Conservation (phyloP, 306 rosid genomes). For the Vicia villosa region DNA sequence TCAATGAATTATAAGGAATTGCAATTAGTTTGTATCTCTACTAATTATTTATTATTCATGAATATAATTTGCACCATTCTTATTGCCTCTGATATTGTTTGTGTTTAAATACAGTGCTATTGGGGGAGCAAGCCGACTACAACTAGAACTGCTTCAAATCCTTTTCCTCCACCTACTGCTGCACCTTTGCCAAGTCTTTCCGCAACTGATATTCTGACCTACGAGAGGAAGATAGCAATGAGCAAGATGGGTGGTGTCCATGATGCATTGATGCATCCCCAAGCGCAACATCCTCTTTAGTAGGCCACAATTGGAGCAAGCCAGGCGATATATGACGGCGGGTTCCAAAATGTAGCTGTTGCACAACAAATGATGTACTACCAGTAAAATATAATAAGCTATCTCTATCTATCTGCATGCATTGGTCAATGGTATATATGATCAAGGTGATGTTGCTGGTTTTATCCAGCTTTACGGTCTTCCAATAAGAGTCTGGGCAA, state of each 20-base stretch:
- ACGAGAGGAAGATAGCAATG: conserved; percentile 84
- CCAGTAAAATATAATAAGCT: no score
- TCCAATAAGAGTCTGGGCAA: conserved; percentile 79
- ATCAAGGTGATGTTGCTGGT: conserved; percentile 95
- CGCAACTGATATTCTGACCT: conserved; percentile 65
- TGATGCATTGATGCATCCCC: conserved; percentile 85
- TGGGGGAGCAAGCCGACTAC: conserved; percentile 99
- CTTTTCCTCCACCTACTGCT: conserved; percentile 91
- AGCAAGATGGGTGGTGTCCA: conserved; percentile 93
- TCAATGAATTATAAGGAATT: no score
- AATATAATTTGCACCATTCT: no score
- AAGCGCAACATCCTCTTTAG: conserved; percentile 76
- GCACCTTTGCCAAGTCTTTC: conserved; percentile 67
- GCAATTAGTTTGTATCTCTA: no score
- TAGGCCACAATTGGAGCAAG: conserved; percentile 80
- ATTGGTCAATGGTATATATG: conserved; percentile 72
- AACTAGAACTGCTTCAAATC: conserved; percentile 87
- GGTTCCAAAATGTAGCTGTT: no score
- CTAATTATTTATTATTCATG: no score
- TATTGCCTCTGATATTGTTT: no score
- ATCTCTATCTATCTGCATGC: no score
- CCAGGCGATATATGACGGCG: no score
- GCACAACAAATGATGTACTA: no score
- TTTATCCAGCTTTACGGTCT: conserved; percentile 93
- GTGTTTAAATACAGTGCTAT: conserved; percentile 68